These are phyloP conservation scores for Macrophomina tecta DNA, from an alignment of 2,329 filamentous ascomycete species.

Conservation along the genomic window DNA sequence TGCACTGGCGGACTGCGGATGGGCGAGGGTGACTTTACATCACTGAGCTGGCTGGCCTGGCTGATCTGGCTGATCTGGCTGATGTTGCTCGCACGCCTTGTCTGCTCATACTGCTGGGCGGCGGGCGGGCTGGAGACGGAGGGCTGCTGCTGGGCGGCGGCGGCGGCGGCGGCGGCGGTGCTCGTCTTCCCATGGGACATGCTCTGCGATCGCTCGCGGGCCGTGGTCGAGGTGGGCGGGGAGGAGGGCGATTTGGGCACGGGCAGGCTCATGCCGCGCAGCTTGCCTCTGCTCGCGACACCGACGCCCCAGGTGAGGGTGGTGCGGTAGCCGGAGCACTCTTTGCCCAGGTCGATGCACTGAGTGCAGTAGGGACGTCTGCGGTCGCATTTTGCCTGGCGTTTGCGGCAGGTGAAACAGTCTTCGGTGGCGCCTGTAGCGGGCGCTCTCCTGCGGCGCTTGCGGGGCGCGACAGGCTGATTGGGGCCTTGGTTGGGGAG, in stretches of 20 bases:
- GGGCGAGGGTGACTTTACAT: conserved; percentile 27
- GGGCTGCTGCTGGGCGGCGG: conserved; percentile 1
- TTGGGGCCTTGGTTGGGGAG: background rate
- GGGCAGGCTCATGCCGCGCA: conserved; percentile 82
- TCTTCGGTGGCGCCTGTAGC: conserved; percentile 90
- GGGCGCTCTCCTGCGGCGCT: conserved; percentile 86
- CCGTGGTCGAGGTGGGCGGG: conserved; percentile 33
- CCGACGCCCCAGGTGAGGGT: conserved; percentile 96
- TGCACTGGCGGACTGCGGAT: conserved; percentile 32
- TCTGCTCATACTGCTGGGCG: background rate
- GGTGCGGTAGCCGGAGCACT: conserved; percentile 96
- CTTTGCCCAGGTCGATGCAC: conserved; percentile 88
- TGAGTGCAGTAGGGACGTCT: conserved; percentile 93
- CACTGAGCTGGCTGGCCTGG: background rate
- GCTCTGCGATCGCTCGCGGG: conserved; percentile 25
- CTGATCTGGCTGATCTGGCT: conserved; percentile 13
- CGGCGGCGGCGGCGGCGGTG: background rate
- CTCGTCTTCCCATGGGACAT: conserved; percentile 6
- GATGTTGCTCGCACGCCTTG: conserved; percentile 6
- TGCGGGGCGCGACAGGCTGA: conserved; percentile 42
- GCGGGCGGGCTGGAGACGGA: conserved; percentile 7
- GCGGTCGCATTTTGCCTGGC: conserved; percentile 84
- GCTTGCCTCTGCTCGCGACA: conserved; percentile 92
- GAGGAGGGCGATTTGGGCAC: conserved; percentile 54
- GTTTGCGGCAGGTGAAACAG: conserved; percentile 91